phyloP scores from a whole-genome alignment of 164 flowering plant species.

The Echeveria elegans region DNA sequence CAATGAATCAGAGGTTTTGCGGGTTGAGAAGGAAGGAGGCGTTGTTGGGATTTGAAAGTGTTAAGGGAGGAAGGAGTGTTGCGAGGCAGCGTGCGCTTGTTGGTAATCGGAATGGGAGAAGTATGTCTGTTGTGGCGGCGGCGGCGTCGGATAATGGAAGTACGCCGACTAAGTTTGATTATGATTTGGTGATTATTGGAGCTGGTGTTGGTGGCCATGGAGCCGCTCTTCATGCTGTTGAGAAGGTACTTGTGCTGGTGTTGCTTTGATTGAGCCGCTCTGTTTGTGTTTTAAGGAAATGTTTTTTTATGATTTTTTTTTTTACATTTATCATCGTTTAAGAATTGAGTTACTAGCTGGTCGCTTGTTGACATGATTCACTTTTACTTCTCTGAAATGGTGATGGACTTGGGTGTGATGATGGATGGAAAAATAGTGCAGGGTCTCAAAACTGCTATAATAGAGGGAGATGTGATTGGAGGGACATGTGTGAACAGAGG shows the following conservation, averaged over 20 bases:
- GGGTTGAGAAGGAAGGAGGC: slow-evolving; percentile 11
- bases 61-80: neutral
- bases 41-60: neutral
- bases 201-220: slow-evolving; percentile 99
- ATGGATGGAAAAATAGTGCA: slow-evolving; percentile 18
- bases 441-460: slow-evolving; percentile 95
- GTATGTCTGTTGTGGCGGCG: slow-evolving; percentile 18
- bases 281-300: neutral
- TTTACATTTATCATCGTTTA: too few relatives aligned
- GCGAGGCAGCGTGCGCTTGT: neutral
- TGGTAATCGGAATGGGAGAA: neutral
- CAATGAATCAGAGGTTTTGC: slow-evolving; percentile 11
- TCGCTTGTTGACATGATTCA: too few relatives aligned
- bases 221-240: slow-evolving; percentile 95
- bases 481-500: slow-evolving; percentile 99
- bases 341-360: too few relatives aligned
- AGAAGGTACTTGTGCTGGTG: neutral
- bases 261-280: neutral
- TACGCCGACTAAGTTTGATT: slow-evolving; percentile 42
- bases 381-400: too few relatives aligned
- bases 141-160: slow-evolving; percentile 33
- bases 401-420: too few relatives aligned
- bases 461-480: slow-evolving; percentile 97
- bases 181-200: slow-evolving; percentile 85
- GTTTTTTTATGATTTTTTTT: neutral